Evolutionary conservation across 2,329 filamentous ascomycete species (phyloP).

Genomic region (Paecilomyces formosus): DNA sequence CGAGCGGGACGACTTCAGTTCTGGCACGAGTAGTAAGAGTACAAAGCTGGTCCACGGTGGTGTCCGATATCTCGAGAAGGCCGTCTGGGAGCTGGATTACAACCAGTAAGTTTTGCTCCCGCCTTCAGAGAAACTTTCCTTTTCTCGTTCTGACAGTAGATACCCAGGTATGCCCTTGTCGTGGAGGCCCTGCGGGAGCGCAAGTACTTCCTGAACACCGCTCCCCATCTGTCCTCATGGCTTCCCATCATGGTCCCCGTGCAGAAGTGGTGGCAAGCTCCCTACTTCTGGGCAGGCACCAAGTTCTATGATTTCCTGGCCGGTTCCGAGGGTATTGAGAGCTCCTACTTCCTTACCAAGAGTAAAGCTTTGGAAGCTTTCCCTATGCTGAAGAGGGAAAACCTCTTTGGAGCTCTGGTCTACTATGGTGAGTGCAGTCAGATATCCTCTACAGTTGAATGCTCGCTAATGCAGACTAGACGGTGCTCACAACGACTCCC

Average conservation of each 20-base stretch:
- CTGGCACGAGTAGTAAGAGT: conserved; percentile 77
- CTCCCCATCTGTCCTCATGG: conserved; percentile 72
- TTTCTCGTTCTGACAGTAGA: neutral
- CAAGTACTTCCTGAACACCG: conserved; percentile 75
- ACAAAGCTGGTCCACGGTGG: conserved; percentile 82
- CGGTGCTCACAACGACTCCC: conserved; percentile 83
- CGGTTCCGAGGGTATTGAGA: conserved; percentile 80
- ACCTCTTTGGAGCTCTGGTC: conserved; percentile 72
- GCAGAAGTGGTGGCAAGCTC: conserved; percentile 76
- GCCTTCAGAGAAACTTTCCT: neutral
- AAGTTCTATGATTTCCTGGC: conserved; percentile 82
- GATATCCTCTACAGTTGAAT: neutral
- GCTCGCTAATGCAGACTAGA: conserved; percentile 40
- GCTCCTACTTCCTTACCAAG: conserved; percentile 78
- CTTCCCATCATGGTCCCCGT: conserved; percentile 78
- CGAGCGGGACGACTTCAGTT: conserved; percentile 75
- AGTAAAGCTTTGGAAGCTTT: conserved; percentile 82
- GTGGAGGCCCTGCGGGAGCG: conserved; percentile 75
- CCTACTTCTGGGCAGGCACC: conserved; percentile 63
- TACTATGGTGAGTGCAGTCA: conserved; percentile 58
- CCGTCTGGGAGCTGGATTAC: conserved; percentile 78
- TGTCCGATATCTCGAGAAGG: conserved; percentile 79
- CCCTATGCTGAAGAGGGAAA: conserved; percentile 76
- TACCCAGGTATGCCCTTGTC: conserved; percentile 55
- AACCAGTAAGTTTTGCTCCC: conserved; percentile 51